A percentile compares a stretch with the other conserved stretches of the same genome.
phyloP scores from a whole-genome alignment of 2,329 filamentous ascomycete species.

The Fusarium robinianum region DNA sequence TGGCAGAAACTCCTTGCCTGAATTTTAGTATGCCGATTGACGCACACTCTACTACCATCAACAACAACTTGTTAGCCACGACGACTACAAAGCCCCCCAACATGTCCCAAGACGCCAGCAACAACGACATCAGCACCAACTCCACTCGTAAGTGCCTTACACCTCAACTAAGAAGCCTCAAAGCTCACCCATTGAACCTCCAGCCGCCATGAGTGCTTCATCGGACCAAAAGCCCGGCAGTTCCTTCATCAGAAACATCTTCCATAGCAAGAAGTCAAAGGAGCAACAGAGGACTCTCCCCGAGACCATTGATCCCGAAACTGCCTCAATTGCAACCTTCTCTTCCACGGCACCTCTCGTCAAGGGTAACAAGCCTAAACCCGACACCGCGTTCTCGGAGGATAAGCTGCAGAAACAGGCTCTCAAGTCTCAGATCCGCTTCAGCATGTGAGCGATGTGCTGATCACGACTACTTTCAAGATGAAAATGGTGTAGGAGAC shows the following conservation, averaged over 20 bases:
- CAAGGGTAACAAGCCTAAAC: conserved; percentile 23
- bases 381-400: conserved; percentile 21
- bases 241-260: conserved; percentile 1
- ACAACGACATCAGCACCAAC: conserved; percentile 11
- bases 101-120: conserved; percentile 20
- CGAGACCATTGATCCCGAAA: conserved; percentile 29
- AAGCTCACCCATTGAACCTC: conserved; percentile 5
- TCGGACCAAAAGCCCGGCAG: conserved; percentile 14
- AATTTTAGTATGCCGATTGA: too few relatives aligned
- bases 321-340: conserved; percentile 33
- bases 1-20: too few relatives aligned
- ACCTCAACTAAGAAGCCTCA: not conserved
- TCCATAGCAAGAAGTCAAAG: conserved; percentile 1
- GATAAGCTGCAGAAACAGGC: conserved; percentile 38
- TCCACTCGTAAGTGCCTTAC: conserved; percentile 31
- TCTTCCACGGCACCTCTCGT: conserved; percentile 34
- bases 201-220: conserved; percentile 20
- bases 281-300: not conserved
- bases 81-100: conserved; percentile 1
- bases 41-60: too few relatives aligned
- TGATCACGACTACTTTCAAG: not conserved
- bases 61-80: too few relatives aligned
- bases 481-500: too few relatives aligned
- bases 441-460: conserved; percentile 28
- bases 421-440: conserved; percentile 36